These are phyloP conservation scores for Lachancea mirantina DNA, from an alignment of 805 yeast species.

Conservation along the genomic window DNA sequence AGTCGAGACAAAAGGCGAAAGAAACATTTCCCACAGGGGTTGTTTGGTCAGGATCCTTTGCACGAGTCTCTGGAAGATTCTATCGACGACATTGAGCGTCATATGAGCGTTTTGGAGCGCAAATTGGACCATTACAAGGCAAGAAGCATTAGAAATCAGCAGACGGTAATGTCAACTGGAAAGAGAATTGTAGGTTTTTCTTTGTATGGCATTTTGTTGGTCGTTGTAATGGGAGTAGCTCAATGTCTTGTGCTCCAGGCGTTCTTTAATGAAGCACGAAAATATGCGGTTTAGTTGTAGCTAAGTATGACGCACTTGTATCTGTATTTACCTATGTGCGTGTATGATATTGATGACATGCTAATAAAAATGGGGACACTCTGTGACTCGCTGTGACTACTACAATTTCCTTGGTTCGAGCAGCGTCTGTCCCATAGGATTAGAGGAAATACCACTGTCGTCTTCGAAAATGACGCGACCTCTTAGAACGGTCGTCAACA, in stretches of 20 bases:
- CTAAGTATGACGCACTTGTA: no score
- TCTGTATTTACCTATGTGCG: no score
- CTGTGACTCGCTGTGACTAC: not conserved
- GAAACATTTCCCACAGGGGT: conserved; percentile 13
- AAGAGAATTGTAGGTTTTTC: conserved; percentile 58
- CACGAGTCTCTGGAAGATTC: conserved; percentile 31
- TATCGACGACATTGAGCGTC: conserved; percentile 51
- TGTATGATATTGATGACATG: no score
- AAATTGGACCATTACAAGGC: conserved; percentile 77
- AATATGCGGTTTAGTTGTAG: conserved; percentile 25
- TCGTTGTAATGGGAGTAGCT: conserved; percentile 62
- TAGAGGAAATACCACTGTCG: conserved; percentile 43
- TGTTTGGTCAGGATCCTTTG: conserved; percentile 15
- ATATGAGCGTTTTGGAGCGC: conserved; percentile 49
- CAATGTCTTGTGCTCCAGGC: conserved; percentile 64
- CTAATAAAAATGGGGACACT: conserved; percentile 2
- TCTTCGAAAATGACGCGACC: conserved; percentile 63
- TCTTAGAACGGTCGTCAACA: conserved; percentile 70
- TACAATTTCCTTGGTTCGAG: conserved; percentile 46
- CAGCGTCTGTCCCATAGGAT: conserved; percentile 53
- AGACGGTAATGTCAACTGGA: conserved; percentile 59
- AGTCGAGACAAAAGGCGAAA: conserved; percentile 40
- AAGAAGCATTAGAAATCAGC: conserved; percentile 87
- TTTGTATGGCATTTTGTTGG: conserved; percentile 53
- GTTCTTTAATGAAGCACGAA: conserved; percentile 66